Base-by-base conservation (phyloP, 1,139 yeast genomes). In the Geotrichum cucujoidarum region DNA sequence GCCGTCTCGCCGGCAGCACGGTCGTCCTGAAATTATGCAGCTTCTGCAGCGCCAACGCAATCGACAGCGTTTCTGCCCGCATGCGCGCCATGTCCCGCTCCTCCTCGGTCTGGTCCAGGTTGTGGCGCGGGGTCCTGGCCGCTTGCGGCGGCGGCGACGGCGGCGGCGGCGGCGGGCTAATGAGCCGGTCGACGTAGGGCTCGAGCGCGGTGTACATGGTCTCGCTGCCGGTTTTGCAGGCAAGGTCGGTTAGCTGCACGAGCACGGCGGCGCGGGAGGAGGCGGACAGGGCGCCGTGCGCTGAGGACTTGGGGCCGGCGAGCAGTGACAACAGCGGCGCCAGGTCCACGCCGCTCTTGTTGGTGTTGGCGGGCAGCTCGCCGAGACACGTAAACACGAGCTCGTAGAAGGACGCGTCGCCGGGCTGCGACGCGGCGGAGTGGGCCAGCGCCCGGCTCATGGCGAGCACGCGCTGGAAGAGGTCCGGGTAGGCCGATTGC, bases 1-100 rank as follows among this genome's bases (percentile, higher is more conserved):
- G n/a, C n/a, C n/a, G n/a, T n/a, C n/a, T n/a, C n/a, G n/a, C n/a
- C n/a, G n/a, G n/a, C n/a, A n/a, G n/a, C n/a, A n/a, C n/a, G n/a
- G n/a, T 13, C 4, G 18, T 20, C 11, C 33, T 27, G 18, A 40
- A 40, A 1, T 20, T 20, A 30, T 43, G 47, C 29, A 40, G 21
- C 32, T 47, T 43, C 14, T 41, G 49, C 17, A 34, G 24, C 14
- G 48, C 47, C 33, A 43, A 17, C 13, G 46, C 46, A 8, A 41
- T 43, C n/a, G 46, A 43, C 24, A 43, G 25, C 22, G 40, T 43
- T 7, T 43, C 43, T 10, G 35, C 21, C 4, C n/a, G n/a, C n/a
- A n/a, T n/a, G n/a, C n/a, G n/a, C 16, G 29, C 11, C 13, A 16
- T 21, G 16, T 14, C 4, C 14, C 8, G 4, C 18, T 31, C 8